Percentiles rank a stretch among this genome's conserved stretches.
Conservation (phyloP, 1,284 basidiomycete genomes). For the Porodaedalea pini region DNA sequence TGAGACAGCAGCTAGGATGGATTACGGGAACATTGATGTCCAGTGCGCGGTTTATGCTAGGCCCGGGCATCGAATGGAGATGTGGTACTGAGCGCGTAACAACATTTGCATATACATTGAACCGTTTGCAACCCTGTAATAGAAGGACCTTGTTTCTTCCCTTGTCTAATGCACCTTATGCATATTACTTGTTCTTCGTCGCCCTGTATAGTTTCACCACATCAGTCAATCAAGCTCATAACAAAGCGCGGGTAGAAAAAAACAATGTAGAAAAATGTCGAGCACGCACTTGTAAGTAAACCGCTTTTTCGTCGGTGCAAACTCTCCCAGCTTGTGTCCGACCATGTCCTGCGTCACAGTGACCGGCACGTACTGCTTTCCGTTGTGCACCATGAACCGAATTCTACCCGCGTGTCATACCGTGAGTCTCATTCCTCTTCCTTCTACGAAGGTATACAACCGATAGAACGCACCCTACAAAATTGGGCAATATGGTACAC, state of each 20-base stretch:
- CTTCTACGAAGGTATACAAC: not conserved
- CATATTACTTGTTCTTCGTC: constrained; percentile 34
- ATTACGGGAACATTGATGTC: no score
- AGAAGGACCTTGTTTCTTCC: no score
- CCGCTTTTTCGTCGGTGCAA: constrained; percentile 81
- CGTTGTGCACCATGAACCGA: constrained; percentile 92
- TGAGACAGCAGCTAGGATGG: not conserved
- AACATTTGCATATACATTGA: no score
- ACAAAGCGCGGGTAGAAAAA: not conserved
- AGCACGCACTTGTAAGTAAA: constrained; percentile 63
- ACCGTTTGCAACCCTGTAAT: no score
- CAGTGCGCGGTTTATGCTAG: no score
- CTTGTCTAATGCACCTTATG: no score
- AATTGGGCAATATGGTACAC: constrained; percentile 93
- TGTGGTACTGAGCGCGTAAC: no score
- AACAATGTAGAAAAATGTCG: constrained; percentile 11
- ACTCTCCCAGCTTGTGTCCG: constrained; percentile 96
- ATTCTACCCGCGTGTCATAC: constrained; percentile 42
- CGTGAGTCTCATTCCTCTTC: not conserved
- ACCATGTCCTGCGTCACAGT: constrained; percentile 96
- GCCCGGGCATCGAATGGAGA: no score
- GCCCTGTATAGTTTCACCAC: constrained; percentile 23
- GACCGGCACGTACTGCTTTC: constrained; percentile 86
- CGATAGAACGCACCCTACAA: constrained; percentile 69
- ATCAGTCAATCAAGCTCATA: not conserved